Percentiles rank a stretch among this genome's conserved stretches.
phyloP scores from a whole-genome alignment of 73 alveolate species.

The Chromera velia region DNA sequence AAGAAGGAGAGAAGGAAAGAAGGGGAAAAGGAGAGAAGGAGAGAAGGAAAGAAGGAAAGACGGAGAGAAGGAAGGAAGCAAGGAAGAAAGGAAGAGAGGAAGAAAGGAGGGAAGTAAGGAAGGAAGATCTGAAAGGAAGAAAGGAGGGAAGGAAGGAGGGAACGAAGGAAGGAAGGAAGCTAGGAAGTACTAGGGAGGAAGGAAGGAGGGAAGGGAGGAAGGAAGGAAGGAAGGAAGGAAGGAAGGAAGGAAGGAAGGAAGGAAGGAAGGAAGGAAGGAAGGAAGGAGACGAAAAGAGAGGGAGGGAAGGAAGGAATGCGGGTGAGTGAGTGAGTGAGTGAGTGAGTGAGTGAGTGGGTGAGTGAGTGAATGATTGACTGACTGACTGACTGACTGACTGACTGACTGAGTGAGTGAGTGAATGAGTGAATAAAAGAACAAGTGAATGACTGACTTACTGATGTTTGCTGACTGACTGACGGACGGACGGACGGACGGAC shows the following conservation, averaged over 20 bases:
- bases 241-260: neutral
- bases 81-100: neutral
- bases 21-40: neutral
- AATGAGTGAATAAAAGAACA: too few relatives aligned
- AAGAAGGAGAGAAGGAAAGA: neutral
- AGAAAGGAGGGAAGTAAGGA: neutral
- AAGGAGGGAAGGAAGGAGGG: slow-evolving; percentile 1
- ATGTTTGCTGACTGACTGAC: neutral
- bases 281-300: too few relatives aligned
- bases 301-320: too few relatives aligned
- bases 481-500: neutral
- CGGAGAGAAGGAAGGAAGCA: neutral
- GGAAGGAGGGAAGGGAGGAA: neutral
- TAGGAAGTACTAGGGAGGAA: neutral
- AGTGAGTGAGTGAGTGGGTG: too few relatives aligned
- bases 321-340: too few relatives aligned
- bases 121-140: neutral
- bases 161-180: neutral
- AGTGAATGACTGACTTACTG: too few relatives aligned
- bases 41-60: neutral
- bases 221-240: slow-evolving; percentile 1
- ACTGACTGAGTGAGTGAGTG: too few relatives aligned
- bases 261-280: neutral
- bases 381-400: too few relatives aligned
- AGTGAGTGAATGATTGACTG: too few relatives aligned